Percentiles rank a stretch among this genome's conserved stretches.
Conservation (phyloP, 75 land plant genomes). For the Cunninghamia lanceolata region DNA sequence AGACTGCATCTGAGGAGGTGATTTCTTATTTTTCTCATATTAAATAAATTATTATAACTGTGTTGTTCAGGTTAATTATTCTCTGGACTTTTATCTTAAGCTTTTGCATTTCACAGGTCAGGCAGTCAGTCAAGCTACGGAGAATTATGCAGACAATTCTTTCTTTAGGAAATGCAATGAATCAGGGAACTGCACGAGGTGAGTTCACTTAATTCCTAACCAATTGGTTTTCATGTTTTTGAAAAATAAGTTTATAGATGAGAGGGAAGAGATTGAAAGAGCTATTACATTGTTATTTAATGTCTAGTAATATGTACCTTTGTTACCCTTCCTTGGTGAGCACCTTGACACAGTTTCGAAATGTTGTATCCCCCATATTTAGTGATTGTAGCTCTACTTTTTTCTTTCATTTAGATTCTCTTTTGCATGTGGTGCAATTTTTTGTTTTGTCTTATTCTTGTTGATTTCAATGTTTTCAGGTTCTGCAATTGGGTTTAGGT, state of each 20-base stretch:
- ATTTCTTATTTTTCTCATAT: neutral
- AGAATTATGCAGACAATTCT: constrained; percentile 92
- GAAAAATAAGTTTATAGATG: neutral
- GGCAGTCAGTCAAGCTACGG: constrained; percentile 75
- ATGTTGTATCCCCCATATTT: neutral
- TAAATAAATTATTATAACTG: neutral
- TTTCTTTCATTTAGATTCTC: neutral
- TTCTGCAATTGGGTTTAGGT: constrained; percentile 92
- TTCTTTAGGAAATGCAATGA: constrained; percentile 82
- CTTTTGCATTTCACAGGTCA: constrained; percentile 48
- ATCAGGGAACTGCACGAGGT: constrained; percentile 99
- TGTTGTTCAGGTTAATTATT: neutral
- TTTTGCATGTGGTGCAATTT: neutral
- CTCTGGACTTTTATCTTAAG: neutral
- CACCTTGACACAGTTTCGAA: neutral
- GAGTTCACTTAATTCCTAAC: constrained; percentile 12
- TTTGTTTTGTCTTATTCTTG: neutral
- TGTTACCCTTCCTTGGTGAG: neutral
- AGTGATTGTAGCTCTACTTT: neutral
- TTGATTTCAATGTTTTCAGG: constrained; percentile 39
- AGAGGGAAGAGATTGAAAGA: neutral
- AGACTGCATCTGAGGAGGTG: constrained; percentile 82
- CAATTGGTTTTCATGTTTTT: neutral
- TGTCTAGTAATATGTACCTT: neutral
- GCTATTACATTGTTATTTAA: neutral